Conservation (phyloP, 1,284 basidiomycete genomes). For the Cryptococcus sp. region DNA sequence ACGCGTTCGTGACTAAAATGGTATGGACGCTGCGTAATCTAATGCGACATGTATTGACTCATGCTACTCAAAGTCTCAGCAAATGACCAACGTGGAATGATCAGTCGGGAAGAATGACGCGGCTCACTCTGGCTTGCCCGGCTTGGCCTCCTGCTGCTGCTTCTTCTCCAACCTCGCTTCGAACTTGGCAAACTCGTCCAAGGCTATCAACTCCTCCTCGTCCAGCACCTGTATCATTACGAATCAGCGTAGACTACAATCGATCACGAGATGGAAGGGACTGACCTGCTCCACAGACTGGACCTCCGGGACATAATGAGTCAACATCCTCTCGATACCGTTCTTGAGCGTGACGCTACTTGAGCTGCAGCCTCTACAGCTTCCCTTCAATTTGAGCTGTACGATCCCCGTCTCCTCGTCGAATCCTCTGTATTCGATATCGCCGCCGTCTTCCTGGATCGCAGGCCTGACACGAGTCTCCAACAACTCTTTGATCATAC, state of each 20-base stretch:
- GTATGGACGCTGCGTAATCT: constrained; percentile 4
- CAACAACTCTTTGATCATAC: constrained; percentile 97
- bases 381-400: constrained; percentile 88
- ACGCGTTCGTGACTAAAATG: too few relatives aligned
- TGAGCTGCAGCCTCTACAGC: constrained; percentile 90
- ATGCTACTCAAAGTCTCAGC: constrained; percentile 31
- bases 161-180: constrained; percentile 70
- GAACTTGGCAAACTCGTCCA: constrained; percentile 89
- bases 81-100: not conserved
- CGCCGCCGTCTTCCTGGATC: constrained; percentile 71
- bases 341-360: constrained; percentile 93
- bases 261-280: constrained; percentile 12
- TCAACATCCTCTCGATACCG: constrained; percentile 97
- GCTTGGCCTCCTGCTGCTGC: constrained; percentile 19
- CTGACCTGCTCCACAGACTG: constrained; percentile 91
- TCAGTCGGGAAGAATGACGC: not conserved
- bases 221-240: constrained; percentile 68
- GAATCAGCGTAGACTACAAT: constrained; percentile 9
- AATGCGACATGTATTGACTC: constrained; percentile 50
- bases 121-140: constrained; percentile 37
- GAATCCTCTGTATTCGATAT: constrained; percentile 60
- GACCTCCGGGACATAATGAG: constrained; percentile 98
- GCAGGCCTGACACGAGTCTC: constrained; percentile 94
- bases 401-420: constrained; percentile 59
- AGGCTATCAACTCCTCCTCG: constrained; percentile 82